These are phyloP conservation scores for Pseudomassariella vexata DNA, from an alignment of 2,329 filamentous ascomycete genomes.

Conservation along the genomic window DNA sequence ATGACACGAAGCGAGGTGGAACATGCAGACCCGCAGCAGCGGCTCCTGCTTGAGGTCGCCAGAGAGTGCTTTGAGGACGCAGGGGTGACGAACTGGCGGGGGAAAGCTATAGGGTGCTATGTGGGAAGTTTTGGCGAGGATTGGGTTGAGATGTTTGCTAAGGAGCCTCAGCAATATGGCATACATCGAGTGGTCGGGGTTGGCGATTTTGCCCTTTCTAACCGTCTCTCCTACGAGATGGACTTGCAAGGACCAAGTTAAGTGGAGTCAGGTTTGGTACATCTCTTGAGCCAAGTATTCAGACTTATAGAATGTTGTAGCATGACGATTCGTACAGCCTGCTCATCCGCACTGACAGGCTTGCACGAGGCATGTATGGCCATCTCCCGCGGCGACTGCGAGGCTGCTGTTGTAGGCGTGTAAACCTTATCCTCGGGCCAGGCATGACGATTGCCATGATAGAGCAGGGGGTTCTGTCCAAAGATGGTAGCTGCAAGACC, in stretches of 20 bases:
- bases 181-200: conserved; percentile 15
- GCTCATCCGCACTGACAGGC: conserved; percentile 25
- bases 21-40: conserved; percentile 29
- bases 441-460: no score
- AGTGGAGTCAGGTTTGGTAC: no score
- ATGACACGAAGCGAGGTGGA: conserved; percentile 22
- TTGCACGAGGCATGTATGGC: conserved; percentile 26
- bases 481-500: no score
- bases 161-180: conserved; percentile 15
- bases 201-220: conserved; percentile 21
- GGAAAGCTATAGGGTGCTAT: conserved; percentile 25
- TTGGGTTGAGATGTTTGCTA: conserved; percentile 19
- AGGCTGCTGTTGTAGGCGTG: conserved; percentile 21
- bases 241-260: conserved; percentile 1
- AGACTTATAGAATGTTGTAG: not conserved
- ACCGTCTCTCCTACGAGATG: conserved; percentile 12
- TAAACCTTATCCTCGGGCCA: no score
- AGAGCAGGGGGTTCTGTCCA: no score
- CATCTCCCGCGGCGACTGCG: conserved; percentile 16
- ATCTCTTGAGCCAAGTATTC: conserved; percentile 1
- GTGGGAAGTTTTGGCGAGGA: conserved; percentile 28
- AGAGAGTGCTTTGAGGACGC: conserved; percentile 29
- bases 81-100: conserved; percentile 22
- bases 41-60: conserved; percentile 27
- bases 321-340: no score